Evolutionary conservation across 1,284 basidiomycete species (phyloP).

Genomic region (Hemileia vastatrix): DNA sequence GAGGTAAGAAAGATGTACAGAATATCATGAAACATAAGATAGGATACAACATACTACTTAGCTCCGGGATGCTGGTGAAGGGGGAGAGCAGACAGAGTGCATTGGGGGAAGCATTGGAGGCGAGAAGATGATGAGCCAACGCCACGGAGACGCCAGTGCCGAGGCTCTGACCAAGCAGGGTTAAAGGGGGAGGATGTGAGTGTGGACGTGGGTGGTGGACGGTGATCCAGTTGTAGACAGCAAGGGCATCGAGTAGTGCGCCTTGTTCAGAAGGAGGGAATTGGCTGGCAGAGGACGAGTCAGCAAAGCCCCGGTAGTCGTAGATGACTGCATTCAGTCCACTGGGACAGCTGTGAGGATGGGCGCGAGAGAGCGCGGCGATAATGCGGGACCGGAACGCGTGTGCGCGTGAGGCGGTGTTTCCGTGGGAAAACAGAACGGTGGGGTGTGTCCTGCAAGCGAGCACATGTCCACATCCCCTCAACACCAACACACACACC

Average conservation of each 20-base stretch:
- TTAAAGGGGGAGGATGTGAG: too few species aligned
- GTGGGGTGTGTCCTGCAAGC: conserved; percentile 12
- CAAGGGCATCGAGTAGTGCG: conserved; percentile 12
- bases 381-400: background rate
- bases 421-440: conserved; percentile 15
- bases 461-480: too few species aligned
- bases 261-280: conserved; percentile 17
- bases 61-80: conserved; percentile 18
- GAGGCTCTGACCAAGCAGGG: conserved; percentile 22
- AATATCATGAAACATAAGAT: background rate
- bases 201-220: too few species aligned
- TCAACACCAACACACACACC: too few species aligned
- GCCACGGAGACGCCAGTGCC: conserved; percentile 14
- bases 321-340: conserved; percentile 14
- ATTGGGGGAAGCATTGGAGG: conserved; percentile 6
- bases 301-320: conserved; percentile 21
- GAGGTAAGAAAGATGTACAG: background rate
- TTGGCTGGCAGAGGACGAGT: conserved; percentile 6
- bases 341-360: conserved; percentile 2
- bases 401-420: conserved; percentile 17
- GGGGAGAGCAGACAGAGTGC: conserved; percentile 13
- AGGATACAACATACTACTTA: conserved; percentile 1
- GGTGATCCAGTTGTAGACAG: conserved; percentile 12
- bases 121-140: conserved; percentile 13
- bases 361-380: background rate